These are phyloP conservation scores for Amaranthus palmeri DNA, from an alignment of 148 eudicot species.

Conservation along the genomic window DNA sequence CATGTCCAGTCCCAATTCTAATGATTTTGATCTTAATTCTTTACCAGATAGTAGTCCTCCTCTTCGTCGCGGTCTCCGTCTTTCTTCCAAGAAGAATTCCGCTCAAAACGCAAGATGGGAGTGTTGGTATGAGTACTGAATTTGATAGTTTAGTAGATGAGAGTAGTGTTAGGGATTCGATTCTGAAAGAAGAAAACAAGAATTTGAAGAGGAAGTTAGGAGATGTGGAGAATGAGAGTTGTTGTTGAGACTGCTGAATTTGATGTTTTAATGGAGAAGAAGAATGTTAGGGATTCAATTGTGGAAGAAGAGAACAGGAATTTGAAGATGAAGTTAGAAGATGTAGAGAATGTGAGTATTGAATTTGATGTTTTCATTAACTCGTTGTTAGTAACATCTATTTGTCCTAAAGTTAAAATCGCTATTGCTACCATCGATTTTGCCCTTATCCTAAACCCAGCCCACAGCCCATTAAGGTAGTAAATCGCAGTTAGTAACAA, in stretches of 20 bases:
- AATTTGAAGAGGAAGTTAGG: no score
- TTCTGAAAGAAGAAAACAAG: no score
- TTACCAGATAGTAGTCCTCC: not conserved
- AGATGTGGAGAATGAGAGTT: no score
- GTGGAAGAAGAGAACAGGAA: not conserved
- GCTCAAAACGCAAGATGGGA: not conserved
- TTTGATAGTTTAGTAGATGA: no score
- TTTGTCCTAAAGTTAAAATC: no score
- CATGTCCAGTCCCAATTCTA: not conserved
- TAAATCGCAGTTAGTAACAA: no score
- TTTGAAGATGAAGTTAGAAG: not conserved
- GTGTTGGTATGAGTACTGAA: not conserved
- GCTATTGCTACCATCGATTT: no score
- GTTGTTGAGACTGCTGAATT: not conserved
- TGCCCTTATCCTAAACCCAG: no score
- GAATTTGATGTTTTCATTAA: no score
- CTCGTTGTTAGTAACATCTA: no score
- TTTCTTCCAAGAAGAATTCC: conserved; percentile 24
- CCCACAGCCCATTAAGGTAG: no score
- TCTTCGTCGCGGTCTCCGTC: conserved; percentile 44
- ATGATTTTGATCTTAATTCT: conserved; percentile 10
- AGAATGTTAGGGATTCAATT: conserved; percentile 15
- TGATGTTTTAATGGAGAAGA: not conserved
- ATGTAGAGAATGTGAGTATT: conserved; percentile 8
- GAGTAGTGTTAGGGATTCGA: no score